Conservation (phyloP, 2,329 filamentous ascomycete genomes). For the Leptographium galeiforme region DNA sequence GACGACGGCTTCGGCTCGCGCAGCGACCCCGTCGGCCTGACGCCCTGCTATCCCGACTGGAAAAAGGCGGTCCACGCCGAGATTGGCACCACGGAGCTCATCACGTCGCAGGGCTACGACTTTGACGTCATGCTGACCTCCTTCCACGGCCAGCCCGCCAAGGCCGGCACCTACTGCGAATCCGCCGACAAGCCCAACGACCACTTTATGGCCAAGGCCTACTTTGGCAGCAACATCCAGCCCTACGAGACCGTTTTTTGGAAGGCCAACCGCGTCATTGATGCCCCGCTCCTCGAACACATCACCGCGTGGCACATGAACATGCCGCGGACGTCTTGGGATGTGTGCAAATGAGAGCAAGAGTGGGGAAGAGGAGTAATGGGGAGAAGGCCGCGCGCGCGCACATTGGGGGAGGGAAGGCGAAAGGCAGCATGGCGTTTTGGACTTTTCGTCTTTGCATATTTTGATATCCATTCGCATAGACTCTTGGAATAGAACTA, state of each 20-base stretch:
- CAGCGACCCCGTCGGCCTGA: conserved; percentile 16
- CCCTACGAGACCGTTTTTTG: conserved; percentile 25
- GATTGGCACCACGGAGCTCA: conserved; percentile 17
- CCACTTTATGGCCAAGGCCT: conserved; percentile 14
- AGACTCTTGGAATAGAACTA: no score
- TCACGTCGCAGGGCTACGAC: conserved; percentile 18
- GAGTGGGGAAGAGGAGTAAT: not conserved
- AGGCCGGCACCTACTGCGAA: conserved; percentile 11
- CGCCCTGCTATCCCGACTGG: conserved; percentile 17
- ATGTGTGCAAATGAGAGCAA: not conserved
- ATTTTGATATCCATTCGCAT: not conserved
- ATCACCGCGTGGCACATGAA: conserved; percentile 19
- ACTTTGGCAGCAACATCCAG: conserved; percentile 21
- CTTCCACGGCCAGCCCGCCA: conserved; percentile 11
- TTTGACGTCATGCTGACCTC: conserved; percentile 21
- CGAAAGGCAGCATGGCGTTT: not conserved
- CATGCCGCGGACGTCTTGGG: not conserved
- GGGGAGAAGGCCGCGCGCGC: not conserved
- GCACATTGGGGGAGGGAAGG: no score
- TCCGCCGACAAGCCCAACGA: conserved; percentile 11
- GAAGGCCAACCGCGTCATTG: conserved; percentile 20
- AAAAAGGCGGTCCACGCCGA: conserved; percentile 18
- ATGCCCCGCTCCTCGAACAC: conserved; percentile 14
- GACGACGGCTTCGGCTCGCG: conserved; percentile 14
- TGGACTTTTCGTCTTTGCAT: not conserved